Conservation (phyloP, 106 monocot genomes). For the Dendrobium chrysotoxum region DNA sequence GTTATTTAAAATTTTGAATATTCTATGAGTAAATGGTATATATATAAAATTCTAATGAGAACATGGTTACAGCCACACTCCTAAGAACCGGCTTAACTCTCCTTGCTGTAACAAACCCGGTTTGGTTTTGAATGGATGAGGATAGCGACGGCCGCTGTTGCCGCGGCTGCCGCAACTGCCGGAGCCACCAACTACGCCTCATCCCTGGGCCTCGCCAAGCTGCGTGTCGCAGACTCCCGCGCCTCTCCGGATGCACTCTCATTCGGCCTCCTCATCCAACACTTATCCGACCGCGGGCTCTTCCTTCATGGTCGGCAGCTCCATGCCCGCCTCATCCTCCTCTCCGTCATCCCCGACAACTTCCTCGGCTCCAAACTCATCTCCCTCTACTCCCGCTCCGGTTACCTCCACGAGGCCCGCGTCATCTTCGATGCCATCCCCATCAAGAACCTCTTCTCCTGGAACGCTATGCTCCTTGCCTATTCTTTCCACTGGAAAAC, state of each 20-base stretch:
- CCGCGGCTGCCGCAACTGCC: too few species aligned
- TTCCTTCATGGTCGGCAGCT: conserved; percentile 17
- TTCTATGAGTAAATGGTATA: too few species aligned
- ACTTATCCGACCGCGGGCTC: conserved; percentile 21
- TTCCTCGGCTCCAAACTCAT: conserved; percentile 44
- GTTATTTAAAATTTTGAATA: too few species aligned
- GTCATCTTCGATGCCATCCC: conserved; percentile 38
- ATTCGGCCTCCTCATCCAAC: conserved; percentile 33
- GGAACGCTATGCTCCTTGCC: conserved; percentile 41
- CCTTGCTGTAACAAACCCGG: neutral
- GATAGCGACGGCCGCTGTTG: too few species aligned
- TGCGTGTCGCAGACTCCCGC: neutral
- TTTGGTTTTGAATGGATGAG: neutral
- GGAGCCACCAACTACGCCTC: neutral
- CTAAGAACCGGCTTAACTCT: too few species aligned
- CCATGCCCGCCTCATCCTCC: conserved; percentile 33
- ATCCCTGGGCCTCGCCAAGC: neutral
- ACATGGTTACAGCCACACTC: too few species aligned
- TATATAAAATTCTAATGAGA: too few species aligned
- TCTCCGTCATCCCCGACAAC: conserved; percentile 27
- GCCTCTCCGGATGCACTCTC: conserved; percentile 10
- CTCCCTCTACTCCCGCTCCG: conserved; percentile 34
- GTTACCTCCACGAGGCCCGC: conserved; percentile 24
- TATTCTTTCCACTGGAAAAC: conserved; percentile 19
- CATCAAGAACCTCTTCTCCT: conserved; percentile 33